Base-by-base conservation (phyloP, 2,329 filamentous ascomycete genomes). In the Cucurbitaria berberidis region DNA sequence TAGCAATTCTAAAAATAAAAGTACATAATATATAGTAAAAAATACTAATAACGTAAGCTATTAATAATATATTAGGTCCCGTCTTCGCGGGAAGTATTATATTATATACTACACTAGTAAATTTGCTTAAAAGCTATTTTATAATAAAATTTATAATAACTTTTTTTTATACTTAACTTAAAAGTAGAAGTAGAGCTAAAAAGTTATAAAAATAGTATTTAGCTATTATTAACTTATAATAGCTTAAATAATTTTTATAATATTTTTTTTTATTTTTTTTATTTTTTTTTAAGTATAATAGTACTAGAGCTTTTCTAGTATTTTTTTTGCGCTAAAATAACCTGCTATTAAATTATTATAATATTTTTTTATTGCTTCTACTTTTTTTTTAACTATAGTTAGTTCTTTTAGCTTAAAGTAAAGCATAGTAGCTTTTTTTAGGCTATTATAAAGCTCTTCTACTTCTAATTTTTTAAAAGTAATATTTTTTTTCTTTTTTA, bases 91-190 rank as follows among this genome's bases (percentile, higher is more conserved):
- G n/a, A 5, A 42, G 21, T 24, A 42, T 42, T 26, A 21, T 19
- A 19, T 49, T 49, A 49, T 43, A 49, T 8, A 36, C 24, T 24
- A 42, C 2, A 22, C 19, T n/a, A 5, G 11, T 35, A 36, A 35
- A 43, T 9, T 35, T 35, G 36, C 38, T 49, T 49, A 49, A 21
- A 39, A 21, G 26, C 30, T 45, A n/a, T 27, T 50, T 29, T 44
- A 36, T 50, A 44, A 50, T 45, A 50, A 50, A 50, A 19, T 50
- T n/a, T 44, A 50, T 50, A 38, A 27, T 45, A 27, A 50, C 24
- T 9, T 45, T 3, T 39, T 50, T 29, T 22, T 45, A 50, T 2
- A 32, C 15, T 8, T 30, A 32, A 22, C 9, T 24, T 42, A 38
- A 43, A 27, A 56, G 24, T 30, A 39, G 21, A 32, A 56, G 30